Percentiles rank a stretch among this genome's conserved stretches.
Evolutionary conservation across 495 filamentous ascomycete species (phyloP).

Genomic region (Astrocystis sublimbata): DNA sequence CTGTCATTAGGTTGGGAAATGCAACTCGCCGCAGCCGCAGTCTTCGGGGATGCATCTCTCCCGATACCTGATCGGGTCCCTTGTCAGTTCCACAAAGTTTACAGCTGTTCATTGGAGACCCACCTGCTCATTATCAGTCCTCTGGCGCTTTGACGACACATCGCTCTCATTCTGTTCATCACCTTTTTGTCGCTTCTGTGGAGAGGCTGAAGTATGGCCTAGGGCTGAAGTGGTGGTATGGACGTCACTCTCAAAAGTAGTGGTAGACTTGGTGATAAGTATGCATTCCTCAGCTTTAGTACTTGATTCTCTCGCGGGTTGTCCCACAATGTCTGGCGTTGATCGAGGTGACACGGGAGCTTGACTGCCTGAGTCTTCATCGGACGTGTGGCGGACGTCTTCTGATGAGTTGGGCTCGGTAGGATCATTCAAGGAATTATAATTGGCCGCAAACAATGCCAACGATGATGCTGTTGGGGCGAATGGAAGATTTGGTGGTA

Average conservation of each 20-base stretch:
- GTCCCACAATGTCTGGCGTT: not conserved
- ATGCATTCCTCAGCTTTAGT: not conserved
- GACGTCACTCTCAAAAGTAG: conserved; percentile 16
- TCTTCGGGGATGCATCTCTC: not conserved
- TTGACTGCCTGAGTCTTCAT: not conserved
- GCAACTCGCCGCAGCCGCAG: conserved; percentile 9
- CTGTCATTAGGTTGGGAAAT: conserved; percentile 9
- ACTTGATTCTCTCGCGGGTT: not conserved
- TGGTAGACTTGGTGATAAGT: not conserved
- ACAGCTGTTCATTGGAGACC: not conserved
- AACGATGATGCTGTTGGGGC: conserved; percentile 29
- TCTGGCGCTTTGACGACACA: conserved; percentile 23
- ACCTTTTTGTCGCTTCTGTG: conserved; percentile 17
- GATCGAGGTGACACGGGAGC: not conserved
- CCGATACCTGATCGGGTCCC: not conserved
- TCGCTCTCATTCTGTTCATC: conserved; percentile 9
- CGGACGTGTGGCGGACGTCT: not conserved
- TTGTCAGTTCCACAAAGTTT: not conserved
- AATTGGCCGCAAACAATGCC: conserved; percentile 19
- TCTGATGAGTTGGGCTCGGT: not conserved
- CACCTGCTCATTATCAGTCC: conserved; percentile 22
- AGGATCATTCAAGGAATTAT: conserved; percentile 18
- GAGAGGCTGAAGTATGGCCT: conserved; percentile 5
- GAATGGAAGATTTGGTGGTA: conserved; percentile 26
- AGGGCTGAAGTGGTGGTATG: conserved; percentile 21